Evolutionary conservation across 805 yeast species (phyloP), one percentile per base, ranked within the genome.

Genomic region (Candida tibetensis): DNA sequence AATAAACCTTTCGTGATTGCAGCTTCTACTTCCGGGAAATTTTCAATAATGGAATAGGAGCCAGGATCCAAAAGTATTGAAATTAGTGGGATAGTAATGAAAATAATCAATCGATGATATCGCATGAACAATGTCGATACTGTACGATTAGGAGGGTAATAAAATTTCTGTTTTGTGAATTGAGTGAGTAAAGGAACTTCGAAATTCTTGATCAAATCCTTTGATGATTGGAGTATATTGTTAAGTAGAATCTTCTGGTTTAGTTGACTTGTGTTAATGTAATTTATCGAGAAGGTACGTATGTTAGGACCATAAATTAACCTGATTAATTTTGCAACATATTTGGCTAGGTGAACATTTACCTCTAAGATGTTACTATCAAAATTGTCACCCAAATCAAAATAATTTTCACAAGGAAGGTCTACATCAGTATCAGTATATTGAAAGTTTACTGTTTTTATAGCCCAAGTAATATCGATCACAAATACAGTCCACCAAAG

Each of bases 351-450:
- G 34, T 68, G 70, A 16, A 66, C 71, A 44, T 67, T 66, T 17
- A 57, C 46, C 39, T 64, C 70, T 30, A 68, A 51, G 9, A 55
- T 41, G 25, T 53, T 52, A 8, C 47, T 38, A 40, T 64, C 60
- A 39, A 63, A 67, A 17, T 47, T 32, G 39, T 66, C 70, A 21
- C 49, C 46, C 19, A 65, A 42, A 28, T 53, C 60, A 19, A 46
- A 28, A 9, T 38, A 32, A 42, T 63, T 63, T 43, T 67, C 72
- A 26, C 52, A 39, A 4, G 73, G 73, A 7, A 66, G 53, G 27
- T 66, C 69, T 9, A 66, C 69, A 36, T 68, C 73, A 1, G 73
- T 68, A 39, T 67, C 71, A 4, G 69, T 61, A 48, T 64, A 66
- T 39, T 65, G 66, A 32, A 67, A 62, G 41, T 65, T 69, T 15